Evolutionary conservation across 345 rosid genomes (phyloP), one percentile per base, ranked within the genome.

Genomic region (Physaria fendleri): DNA sequence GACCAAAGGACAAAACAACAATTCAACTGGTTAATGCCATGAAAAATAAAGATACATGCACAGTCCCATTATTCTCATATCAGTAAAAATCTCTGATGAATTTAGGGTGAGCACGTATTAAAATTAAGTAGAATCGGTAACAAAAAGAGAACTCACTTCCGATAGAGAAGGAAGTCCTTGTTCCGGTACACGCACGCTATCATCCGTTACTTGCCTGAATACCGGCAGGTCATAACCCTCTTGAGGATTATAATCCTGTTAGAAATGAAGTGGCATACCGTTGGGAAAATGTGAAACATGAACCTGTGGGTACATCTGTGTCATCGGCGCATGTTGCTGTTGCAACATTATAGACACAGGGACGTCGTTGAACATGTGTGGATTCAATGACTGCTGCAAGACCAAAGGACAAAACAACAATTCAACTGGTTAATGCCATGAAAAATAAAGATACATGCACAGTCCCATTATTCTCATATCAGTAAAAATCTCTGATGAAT

Each of bases 251-350:
- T 33, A 46, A 13, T 14, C 47, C n/a, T n/a, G n/a, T n/a, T n/a
- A n/a, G n/a, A n/a, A n/a, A n/a, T 90, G 95, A 65, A 80, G 85
- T 2, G 94, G 91, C 96, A 90, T 78, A 10, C 82, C 56, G 59
- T 82, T 85, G 18, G 87, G 68, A 56, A 55, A 87, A 71, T 85
- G 98, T 51, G 96, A 78, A 46, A 91, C 74, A 29, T 87, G 97
- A 53, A 85, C 89, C 80, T 81, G 98, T 13, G 90, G 94, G 71
- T 87, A 90, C 81, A 91, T 82, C 73, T 85, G 95, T 34, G 87
- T 72, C 69, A 83, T 69, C 52, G 73, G 83, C 14, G 78, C 79
- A 18, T 61, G 66, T 20, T 72, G 96, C 12, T 79, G 95, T 69
- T 89, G 94, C 37, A 82, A 84, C 81, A 81, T 74, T 25, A 92